These are phyloP conservation scores for Phytopythium litorale DNA, from an alignment of 352 stramenopile genomes.

Conservation along the genomic window DNA sequence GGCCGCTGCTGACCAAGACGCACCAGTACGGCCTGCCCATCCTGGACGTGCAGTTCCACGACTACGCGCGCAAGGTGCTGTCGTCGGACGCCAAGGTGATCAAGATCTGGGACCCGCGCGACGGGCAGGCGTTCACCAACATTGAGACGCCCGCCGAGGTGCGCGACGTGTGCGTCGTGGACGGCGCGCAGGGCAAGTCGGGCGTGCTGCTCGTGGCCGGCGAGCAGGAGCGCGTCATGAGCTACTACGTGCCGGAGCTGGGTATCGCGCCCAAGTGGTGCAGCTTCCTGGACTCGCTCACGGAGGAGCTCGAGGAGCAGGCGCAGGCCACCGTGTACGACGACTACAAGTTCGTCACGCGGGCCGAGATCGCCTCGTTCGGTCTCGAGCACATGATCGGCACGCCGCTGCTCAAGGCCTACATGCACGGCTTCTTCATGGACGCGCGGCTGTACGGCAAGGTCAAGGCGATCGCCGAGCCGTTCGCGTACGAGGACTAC, in stretches of 20 bases:
- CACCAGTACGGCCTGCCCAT: constrained; percentile 98
- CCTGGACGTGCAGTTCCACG: constrained; percentile 92
- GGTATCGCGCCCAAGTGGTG: constrained; percentile 98
- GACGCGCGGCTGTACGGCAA: constrained; percentile 97
- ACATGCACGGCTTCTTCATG: constrained; percentile 99
- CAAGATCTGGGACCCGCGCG: constrained; percentile 96
- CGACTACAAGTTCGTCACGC: constrained; percentile 99
- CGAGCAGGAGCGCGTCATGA: constrained; percentile 96
- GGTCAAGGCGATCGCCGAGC: constrained; percentile 94
- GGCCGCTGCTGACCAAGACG: constrained; percentile 94
- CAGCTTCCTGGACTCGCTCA: constrained; percentile 99
- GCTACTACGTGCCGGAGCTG: constrained; percentile 98
- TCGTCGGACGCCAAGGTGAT: constrained; percentile 97
- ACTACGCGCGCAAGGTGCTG: constrained; percentile 88
- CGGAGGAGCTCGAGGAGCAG: constrained; percentile 98
- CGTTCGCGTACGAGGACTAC: constrained; percentile 98
- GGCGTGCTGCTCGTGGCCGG: constrained; percentile 96
- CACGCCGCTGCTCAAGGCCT: constrained; percentile 95
- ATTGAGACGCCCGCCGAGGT: constrained; percentile 96
- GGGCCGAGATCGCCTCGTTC: constrained; percentile 93
- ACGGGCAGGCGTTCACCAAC: constrained; percentile 93
- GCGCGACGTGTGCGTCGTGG: constrained; percentile 94
- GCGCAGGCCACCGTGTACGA: constrained; percentile 95
- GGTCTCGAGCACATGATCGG: constrained; percentile 97
- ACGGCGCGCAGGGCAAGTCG: constrained; percentile 87